These are phyloP conservation scores for Diaporthe vaccinii DNA, from an alignment of 2,329 filamentous ascomycete species.

Conservation along the genomic window DNA sequence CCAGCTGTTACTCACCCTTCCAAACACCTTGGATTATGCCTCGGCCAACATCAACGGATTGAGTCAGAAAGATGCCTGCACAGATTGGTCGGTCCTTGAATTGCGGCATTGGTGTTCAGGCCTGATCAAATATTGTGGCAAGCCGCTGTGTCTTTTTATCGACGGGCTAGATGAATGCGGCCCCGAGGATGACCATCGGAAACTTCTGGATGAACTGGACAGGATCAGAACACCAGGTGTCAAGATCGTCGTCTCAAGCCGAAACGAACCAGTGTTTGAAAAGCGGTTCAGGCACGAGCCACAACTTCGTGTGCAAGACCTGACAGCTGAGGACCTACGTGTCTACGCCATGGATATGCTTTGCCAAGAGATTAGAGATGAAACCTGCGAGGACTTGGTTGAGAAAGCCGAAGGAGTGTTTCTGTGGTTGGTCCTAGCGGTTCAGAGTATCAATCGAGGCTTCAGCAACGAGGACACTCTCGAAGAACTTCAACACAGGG, in stretches of 20 bases:
- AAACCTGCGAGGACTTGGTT: neutral
- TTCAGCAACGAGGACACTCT: neutral
- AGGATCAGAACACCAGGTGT: neutral
- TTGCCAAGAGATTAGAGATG: no score
- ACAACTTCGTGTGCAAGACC: neutral
- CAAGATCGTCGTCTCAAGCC: conserved; percentile 18
- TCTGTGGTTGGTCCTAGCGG: neutral
- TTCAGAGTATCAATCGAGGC: conserved; percentile 12
- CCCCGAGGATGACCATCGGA: neutral
- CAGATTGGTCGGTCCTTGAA: conserved; percentile 41
- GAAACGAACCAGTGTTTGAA: conserved; percentile 4
- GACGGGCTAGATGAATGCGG: conserved; percentile 30
- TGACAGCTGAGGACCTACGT: neutral
- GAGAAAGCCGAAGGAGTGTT: conserved; percentile 4
- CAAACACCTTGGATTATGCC: neutral
- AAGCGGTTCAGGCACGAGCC: neutral
- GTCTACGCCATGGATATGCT: neutral
- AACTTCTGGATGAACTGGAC: neutral
- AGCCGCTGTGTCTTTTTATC: conserved; percentile 42
- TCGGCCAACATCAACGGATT: fast-evolving
- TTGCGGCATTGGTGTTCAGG: neutral
- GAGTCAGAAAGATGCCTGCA: neutral
- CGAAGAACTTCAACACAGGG: neutral
- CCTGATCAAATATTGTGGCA: neutral
- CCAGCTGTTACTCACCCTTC: conserved; percentile 33